A percentile compares a stretch with the other conserved stretches of the same genome.
phyloP scores from a whole-genome alignment of 495 filamentous ascomycete genomes.

The Trichodelitschia bisporula region DNA sequence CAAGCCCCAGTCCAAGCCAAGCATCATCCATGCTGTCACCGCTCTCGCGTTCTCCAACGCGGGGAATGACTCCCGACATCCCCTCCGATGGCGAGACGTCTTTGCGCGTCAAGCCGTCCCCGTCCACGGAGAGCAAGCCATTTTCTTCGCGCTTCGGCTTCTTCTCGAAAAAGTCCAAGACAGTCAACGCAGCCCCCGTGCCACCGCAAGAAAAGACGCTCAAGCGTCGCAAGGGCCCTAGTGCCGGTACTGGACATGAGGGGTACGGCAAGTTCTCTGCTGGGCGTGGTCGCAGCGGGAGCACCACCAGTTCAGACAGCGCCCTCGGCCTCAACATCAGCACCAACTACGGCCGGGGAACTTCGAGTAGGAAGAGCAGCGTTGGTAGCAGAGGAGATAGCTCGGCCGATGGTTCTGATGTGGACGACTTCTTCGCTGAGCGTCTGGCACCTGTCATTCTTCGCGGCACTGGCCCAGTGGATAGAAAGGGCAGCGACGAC shows the following conservation, averaged over 20 bases:
- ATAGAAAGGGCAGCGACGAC: constrained; percentile 33
- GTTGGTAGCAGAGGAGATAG: constrained; percentile 23
- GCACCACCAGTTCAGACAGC: constrained; percentile 21
- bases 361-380: constrained; percentile 27
- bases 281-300: constrained; percentile 32
- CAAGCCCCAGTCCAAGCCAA: constrained; percentile 15
- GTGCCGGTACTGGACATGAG: constrained; percentile 86
- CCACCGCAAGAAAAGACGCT: constrained; percentile 23
- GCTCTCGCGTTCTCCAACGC: constrained; percentile 9
- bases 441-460: constrained; percentile 75
- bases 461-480: too few species aligned
- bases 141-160: constrained; percentile 38
- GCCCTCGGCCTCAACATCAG: constrained; percentile 5
- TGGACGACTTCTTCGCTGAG: constrained; percentile 47
- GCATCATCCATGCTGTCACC: constrained; percentile 3
- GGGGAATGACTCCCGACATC: constrained; percentile 8
- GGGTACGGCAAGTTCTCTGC: constrained; percentile 59
- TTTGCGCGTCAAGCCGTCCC: too few species aligned
- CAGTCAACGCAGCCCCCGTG: constrained; percentile 28
- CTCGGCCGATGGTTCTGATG: constrained; percentile 12
- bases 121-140: too few species aligned
- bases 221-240: constrained; percentile 55
- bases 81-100: constrained; percentile 4
- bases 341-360: constrained; percentile 17
- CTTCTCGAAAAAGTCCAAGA: constrained; percentile 54